Evolutionary conservation across 2,329 filamentous ascomycete species (phyloP).

Genomic region (Leptographium lundbergii): DNA sequence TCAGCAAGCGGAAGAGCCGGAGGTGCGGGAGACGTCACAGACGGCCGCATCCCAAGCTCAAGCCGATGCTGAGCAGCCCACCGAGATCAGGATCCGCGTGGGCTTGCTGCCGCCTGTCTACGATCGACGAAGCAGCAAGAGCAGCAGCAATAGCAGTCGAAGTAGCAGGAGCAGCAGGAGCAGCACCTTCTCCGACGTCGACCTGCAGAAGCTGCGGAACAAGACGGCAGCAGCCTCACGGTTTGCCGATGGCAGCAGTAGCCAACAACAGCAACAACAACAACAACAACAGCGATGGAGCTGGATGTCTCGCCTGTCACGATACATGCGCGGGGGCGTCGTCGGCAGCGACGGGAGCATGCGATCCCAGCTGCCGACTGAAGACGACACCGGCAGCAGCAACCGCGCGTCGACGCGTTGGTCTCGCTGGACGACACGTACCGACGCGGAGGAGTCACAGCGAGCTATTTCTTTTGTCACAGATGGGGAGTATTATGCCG

Average conservation of each 20-base stretch:
- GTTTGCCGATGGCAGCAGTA: background rate
- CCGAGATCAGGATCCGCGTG: too few relatives aligned
- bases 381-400: background rate
- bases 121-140: background rate
- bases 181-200: background rate
- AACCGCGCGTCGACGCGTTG: constrained; percentile 6
- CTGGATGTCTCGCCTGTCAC: constrained; percentile 12
- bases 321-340: constrained; percentile 5
- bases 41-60: too few relatives aligned
- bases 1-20: too few relatives aligned
- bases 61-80: too few relatives aligned
- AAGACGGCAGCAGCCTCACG: background rate
- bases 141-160: background rate
- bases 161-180: background rate
- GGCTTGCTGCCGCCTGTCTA: background rate
- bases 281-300: constrained; percentile 7
- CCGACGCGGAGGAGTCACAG: constrained; percentile 1
- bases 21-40: too few relatives aligned
- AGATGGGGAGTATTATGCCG: background rate
- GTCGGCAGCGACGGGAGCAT: background rate
- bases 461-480: background rate
- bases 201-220: background rate
- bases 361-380: background rate
- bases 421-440: constrained; percentile 9
- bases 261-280: background rate